Percentiles rank a stretch among this genome's conserved stretches.
Conservation (phyloP, 2,329 filamentous ascomycete species). For the Coniochaeta prunicola region DNA sequence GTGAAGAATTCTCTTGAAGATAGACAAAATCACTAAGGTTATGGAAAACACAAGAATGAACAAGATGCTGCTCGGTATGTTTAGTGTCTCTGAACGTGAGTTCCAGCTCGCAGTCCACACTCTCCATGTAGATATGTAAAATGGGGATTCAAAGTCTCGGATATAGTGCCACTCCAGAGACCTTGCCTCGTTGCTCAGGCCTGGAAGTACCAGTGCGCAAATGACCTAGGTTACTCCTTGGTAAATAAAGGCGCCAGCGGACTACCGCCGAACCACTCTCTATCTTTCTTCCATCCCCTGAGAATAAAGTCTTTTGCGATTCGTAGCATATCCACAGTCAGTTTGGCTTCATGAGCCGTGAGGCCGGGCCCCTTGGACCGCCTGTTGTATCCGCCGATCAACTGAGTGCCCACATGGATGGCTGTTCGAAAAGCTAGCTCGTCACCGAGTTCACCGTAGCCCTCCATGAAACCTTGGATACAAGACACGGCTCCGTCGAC, state of each 20-base stretch:
- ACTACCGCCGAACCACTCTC: slow-evolving; percentile 9
- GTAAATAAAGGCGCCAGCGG: slow-evolving; percentile 4
- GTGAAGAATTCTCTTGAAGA: too few relatives aligned
- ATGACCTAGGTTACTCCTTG: background rate
- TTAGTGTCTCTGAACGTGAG: too few relatives aligned
- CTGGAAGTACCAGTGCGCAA: too few relatives aligned
- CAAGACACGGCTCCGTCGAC: slow-evolving; percentile 18
- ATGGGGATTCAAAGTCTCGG: too few relatives aligned
- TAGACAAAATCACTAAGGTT: too few relatives aligned
- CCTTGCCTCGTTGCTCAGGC: too few relatives aligned
- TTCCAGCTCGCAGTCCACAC: too few relatives aligned
- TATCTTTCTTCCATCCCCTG: slow-evolving; percentile 12
- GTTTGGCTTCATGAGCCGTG: slow-evolving; percentile 3
- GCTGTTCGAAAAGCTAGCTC: slow-evolving; percentile 30
- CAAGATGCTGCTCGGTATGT: too few relatives aligned
- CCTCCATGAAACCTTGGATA: slow-evolving; percentile 27
- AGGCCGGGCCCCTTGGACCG: slow-evolving; percentile 3
- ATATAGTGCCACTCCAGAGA: too few relatives aligned
- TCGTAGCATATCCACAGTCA: slow-evolving; percentile 5
- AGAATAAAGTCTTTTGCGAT: slow-evolving; percentile 10
- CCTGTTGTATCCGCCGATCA: slow-evolving; percentile 21
- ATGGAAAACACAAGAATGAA: too few relatives aligned
- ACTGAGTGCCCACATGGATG: slow-evolving; percentile 31
- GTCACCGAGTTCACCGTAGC: slow-evolving; percentile 25
- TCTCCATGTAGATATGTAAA: too few relatives aligned